These are phyloP conservation scores for Chlamydomonas reinhardtii DNA, from an alignment of 163 green algal species.

Conservation along the genomic window DNA sequence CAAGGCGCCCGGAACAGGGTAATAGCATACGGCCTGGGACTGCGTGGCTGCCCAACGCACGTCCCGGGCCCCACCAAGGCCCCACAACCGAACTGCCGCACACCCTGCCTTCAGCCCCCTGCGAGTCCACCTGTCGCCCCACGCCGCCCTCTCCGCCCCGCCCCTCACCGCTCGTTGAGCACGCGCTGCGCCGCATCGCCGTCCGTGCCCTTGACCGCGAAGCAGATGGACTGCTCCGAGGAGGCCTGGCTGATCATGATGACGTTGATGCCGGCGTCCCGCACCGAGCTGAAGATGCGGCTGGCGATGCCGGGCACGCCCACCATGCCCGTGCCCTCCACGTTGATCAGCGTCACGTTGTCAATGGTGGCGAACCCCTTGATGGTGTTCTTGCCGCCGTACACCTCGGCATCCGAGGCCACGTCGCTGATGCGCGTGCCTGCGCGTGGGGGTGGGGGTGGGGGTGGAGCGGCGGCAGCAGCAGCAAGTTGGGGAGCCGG, in stretches of 20 bases:
- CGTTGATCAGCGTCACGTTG: constrained; percentile 93
- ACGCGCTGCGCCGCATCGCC: constrained; percentile 72
- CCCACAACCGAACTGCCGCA: too few species aligned
- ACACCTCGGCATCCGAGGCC: constrained; percentile 57
- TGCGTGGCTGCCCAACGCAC: too few species aligned
- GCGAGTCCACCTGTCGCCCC: too few species aligned
- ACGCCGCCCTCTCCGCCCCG: too few species aligned
- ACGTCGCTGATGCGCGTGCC: constrained; percentile 82
- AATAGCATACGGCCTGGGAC: too few species aligned
- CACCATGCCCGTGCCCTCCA: constrained; percentile 98
- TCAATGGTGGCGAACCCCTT: constrained; percentile 99
- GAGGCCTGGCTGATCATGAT: constrained; percentile 98
- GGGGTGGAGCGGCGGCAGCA: background rate
- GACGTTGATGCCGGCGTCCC: constrained; percentile 94
- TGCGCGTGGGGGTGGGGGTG: constrained; percentile 1
- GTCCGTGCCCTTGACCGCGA: constrained; percentile 90
- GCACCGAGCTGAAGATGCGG: constrained; percentile 92
- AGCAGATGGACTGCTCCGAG: constrained; percentile 98
- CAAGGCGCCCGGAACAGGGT: too few species aligned
- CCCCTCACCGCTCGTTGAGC: constrained; percentile 67
- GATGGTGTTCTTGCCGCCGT: constrained; percentile 70
- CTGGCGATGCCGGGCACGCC: constrained; percentile 95
- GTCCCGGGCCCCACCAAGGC: too few species aligned
- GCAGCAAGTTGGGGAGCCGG: too few species aligned
- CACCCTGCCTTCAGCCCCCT: too few species aligned